Percentiles rank a stretch among this genome's conserved stretches.
Conservation (phyloP, 495 filamentous ascomycete species). For the Penicillium ochrochloron region DNA sequence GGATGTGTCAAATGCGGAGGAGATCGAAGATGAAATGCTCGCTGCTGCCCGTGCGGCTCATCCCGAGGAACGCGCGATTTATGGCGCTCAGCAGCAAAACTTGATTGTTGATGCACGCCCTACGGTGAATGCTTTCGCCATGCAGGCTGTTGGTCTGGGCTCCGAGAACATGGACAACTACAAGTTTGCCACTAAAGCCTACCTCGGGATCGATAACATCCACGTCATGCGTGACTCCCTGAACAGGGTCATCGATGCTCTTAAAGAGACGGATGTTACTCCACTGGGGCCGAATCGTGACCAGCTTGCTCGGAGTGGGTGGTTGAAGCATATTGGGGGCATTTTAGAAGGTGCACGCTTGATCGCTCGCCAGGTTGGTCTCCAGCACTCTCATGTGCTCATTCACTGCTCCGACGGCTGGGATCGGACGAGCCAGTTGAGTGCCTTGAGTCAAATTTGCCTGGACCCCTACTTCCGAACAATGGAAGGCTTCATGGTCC, state of each 20-base stretch:
- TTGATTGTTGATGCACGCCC: slow-evolving; percentile 96
- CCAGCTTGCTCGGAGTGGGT: slow-evolving; percentile 78
- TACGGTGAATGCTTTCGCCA: slow-evolving; percentile 92
- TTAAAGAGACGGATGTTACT: slow-evolving; percentile 92
- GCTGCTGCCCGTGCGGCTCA: slow-evolving; percentile 44
- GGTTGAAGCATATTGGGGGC: slow-evolving; percentile 87
- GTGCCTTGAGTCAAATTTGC: slow-evolving; percentile 90
- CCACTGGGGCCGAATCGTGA: slow-evolving; percentile 84
- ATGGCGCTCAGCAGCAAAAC: slow-evolving; percentile 93
- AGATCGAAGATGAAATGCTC: slow-evolving; percentile 74
- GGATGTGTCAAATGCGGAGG: slow-evolving; percentile 61
- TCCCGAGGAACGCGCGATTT: slow-evolving; percentile 63
- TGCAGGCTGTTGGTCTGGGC: slow-evolving; percentile 91
- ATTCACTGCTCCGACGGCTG: slow-evolving; percentile 99
- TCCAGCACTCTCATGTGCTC: slow-evolving; percentile 90
- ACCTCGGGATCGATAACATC: slow-evolving; percentile 98
- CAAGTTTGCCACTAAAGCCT: slow-evolving; percentile 86
- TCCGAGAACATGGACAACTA: slow-evolving; percentile 99
- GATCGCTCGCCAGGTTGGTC: slow-evolving; percentile 86
- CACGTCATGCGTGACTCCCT: slow-evolving; percentile 97
- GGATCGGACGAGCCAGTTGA: slow-evolving; percentile 96
- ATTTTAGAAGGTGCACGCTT: slow-evolving; percentile 82
- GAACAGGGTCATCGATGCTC: slow-evolving; percentile 82
- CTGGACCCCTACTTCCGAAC: slow-evolving; percentile 96
- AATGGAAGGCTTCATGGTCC: slow-evolving; percentile 90